These are phyloP conservation scores for Boletellus ananas DNA, from an alignment of 768 basidiomycete genomes.

Conservation along the genomic window DNA sequence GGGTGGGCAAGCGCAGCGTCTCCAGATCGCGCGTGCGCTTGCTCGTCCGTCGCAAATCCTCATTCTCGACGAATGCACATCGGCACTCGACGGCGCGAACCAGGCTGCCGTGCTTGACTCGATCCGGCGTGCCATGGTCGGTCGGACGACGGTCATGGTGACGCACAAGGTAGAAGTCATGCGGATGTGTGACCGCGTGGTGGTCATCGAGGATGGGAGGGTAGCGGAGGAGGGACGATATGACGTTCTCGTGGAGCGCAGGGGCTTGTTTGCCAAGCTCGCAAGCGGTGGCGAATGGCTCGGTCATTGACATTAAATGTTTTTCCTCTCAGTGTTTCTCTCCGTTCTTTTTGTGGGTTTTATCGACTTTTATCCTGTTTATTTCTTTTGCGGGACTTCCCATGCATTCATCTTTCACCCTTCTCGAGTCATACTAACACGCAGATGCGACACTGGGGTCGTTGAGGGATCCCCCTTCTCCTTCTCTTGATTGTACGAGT, in stretches of 20 bases:
- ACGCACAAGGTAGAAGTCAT: conserved; percentile 92
- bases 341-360: background rate
- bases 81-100: conserved; percentile 82
- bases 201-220: conserved; percentile 75
- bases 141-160: conserved; percentile 83
- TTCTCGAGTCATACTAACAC: background rate
- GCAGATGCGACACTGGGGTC: background rate
- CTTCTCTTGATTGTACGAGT: background rate
- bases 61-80: conserved; percentile 94
- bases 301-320: conserved; percentile 15
- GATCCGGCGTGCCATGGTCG: conserved; percentile 57
- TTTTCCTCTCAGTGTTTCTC: background rate
- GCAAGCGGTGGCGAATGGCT: conserved; percentile 77
- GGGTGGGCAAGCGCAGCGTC: conserved; percentile 91
- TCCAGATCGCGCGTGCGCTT: conserved; percentile 91
- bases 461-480: too few relatives aligned
- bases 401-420: background rate
- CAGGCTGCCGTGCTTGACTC: conserved; percentile 80
- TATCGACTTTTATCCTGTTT: background rate
- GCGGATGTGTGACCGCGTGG: conserved; percentile 86
- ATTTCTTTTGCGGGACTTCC: background rate
- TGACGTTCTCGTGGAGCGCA: conserved; percentile 60
- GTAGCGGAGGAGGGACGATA: conserved; percentile 79
- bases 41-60: conserved; percentile 68
- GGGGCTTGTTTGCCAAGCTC: conserved; percentile 72